Evolutionary conservation across 225 moss, liverwort and hornwort species (phyloP).

Genomic region (Polytrichum commune): DNA sequence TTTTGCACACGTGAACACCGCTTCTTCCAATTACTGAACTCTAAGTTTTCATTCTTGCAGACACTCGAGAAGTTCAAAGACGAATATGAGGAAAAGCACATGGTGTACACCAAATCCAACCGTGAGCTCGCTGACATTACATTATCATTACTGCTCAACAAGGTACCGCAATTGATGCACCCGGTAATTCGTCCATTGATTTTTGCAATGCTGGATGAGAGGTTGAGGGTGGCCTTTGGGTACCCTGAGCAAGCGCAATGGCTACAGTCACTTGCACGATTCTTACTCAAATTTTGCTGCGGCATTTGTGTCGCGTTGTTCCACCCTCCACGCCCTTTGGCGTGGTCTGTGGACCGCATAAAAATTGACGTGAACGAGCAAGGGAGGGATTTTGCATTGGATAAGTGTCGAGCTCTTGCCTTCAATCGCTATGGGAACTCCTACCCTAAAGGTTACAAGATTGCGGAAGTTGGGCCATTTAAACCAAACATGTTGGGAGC

Average conservation of each 20-base stretch:
- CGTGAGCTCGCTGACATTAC: slow-evolving; percentile 28
- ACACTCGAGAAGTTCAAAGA: slow-evolving; percentile 29
- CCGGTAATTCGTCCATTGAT: slow-evolving; percentile 20
- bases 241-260: slow-evolving; percentile 27
- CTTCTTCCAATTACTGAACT: too few relatives aligned
- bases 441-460: slow-evolving; percentile 42
- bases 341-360: slow-evolving; percentile 20
- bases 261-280: slow-evolving; percentile 7
- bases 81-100: slow-evolving; percentile 29
- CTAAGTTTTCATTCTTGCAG: slow-evolving; percentile 6
- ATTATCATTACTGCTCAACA: slow-evolving; percentile 11
- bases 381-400: slow-evolving; percentile 15
- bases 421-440: slow-evolving; percentile 16
- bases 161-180: slow-evolving; percentile 10
- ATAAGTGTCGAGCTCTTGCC: slow-evolving; percentile 12
- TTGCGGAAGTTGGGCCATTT: slow-evolving; percentile 23
- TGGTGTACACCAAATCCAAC: slow-evolving; percentile 32
- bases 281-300: neutral
- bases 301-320: slow-evolving; percentile 25
- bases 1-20: too few relatives aligned
- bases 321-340: slow-evolving; percentile 27
- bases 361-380: slow-evolving; percentile 16
- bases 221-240: slow-evolving; percentile 26
- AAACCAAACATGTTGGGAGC: slow-evolving; percentile 17
- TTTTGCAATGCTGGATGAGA: slow-evolving; percentile 44